Evolutionary conservation across 306 rosid species (phyloP).

Genomic region (Lathyrus oleraceus): DNA sequence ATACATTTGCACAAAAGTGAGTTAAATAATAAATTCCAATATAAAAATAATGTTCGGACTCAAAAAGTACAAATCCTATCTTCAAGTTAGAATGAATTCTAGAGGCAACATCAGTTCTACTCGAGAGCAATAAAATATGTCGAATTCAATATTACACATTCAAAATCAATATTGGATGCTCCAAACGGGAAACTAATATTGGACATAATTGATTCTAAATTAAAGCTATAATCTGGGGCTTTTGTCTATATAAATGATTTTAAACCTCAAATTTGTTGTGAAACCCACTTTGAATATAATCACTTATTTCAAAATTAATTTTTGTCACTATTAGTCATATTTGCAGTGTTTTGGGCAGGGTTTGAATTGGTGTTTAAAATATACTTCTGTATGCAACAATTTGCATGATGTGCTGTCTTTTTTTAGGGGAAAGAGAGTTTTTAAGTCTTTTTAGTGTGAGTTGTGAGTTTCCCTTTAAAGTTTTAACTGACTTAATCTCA

Average conservation of each 20-base stretch:
- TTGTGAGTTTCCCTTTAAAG: background rate
- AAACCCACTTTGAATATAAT: background rate
- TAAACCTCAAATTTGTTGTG: background rate
- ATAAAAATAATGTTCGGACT: too few relatives aligned
- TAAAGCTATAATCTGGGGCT: background rate
- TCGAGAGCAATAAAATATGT: too few relatives aligned
- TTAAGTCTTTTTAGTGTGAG: constrained; percentile 12
- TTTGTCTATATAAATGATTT: background rate
- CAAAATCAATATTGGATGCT: too few relatives aligned
- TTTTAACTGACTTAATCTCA: constrained; percentile 19
- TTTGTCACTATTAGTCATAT: background rate
- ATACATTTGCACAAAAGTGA: too few relatives aligned
- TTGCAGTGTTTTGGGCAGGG: background rate
- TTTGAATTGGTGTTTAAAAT: background rate
- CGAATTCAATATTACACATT: too few relatives aligned
- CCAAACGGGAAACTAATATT: too few relatives aligned
- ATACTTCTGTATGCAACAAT: background rate
- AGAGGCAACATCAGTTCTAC: too few relatives aligned
- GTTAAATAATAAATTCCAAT: too few relatives aligned
- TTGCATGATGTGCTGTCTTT: background rate
- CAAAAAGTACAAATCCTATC: too few relatives aligned
- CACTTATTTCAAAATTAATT: background rate
- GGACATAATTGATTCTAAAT: background rate
- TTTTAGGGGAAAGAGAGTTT: background rate
- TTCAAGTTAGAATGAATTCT: too few relatives aligned